Evolutionary conservation across 768 basidiomycete genomes (phyloP), one percentile per base, ranked within the genome.

Genomic region (Naganishia antarctica): DNA sequence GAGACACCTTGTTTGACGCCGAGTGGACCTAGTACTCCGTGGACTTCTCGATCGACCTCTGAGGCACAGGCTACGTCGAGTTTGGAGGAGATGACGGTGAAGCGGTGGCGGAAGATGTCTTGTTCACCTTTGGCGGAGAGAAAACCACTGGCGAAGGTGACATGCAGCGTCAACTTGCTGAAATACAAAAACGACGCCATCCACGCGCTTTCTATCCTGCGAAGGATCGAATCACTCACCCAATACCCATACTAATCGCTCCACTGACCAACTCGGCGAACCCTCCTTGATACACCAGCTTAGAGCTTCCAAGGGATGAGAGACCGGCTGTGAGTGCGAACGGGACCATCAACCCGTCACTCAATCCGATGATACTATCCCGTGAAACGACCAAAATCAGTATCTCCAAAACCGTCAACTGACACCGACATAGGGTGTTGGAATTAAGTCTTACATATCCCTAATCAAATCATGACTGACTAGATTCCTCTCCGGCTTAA

Each of bases 181-280:
- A n/a, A n/a, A n/a, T n/a, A n/a, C n/a, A n/a, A n/a, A n/a, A n/a
- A n/a, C n/a, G n/a, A n/a, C n/a, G n/a, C n/a, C n/a, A n/a, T n/a
- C n/a, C n/a, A n/a, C n/a, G n/a, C n/a, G n/a, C n/a, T n/a, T n/a
- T n/a, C n/a, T n/a, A n/a, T n/a, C n/a, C n/a, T n/a, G n/a, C n/a
- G n/a, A n/a, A n/a, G n/a, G n/a, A n/a, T n/a, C n/a, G n/a, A n/a
- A n/a, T n/a, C n/a, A n/a, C 53, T 15, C 18, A 57, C 53, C 53
- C 96, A 43, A 99, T 89, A 66, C 96, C 96, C 94, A 99, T 99
- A 1, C 89, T 91, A 48, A 98, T 89, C 13, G 93, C 90, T 6
- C 96, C 96, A 1, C 93, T 91, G 63, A 94, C 90, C 69, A 99
- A 86, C 76, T 99, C 96, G 0, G 96, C 94, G 37, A 96, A 80